Evolutionary conservation across 1,139 yeast species (phyloP).

Genomic region (Taphrina deformans): DNA sequence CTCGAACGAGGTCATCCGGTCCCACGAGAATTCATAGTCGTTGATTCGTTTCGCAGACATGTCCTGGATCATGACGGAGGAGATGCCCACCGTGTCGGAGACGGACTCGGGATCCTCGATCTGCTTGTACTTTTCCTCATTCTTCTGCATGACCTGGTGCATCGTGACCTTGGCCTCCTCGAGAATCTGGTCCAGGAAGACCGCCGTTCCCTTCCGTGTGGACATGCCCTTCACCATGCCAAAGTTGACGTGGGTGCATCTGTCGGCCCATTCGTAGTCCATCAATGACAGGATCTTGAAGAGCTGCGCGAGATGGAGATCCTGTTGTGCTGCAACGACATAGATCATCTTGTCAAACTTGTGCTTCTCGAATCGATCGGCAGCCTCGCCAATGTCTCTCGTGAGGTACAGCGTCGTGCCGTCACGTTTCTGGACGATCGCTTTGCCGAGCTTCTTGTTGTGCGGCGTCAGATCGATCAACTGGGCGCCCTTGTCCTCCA

Average conservation of each 20-base stretch:
- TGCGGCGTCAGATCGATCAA: slow-evolving; percentile 81
- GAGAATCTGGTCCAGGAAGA: slow-evolving; percentile 87
- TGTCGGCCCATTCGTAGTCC: slow-evolving; percentile 86
- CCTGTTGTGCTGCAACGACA: slow-evolving; percentile 95
- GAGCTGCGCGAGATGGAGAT: slow-evolving; percentile 88
- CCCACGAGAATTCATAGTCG: slow-evolving; percentile 97
- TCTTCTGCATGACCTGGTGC: slow-evolving; percentile 97
- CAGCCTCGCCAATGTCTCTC: slow-evolving; percentile 97
- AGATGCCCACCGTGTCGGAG: slow-evolving; percentile 93
- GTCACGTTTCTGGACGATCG: slow-evolving; percentile 89
- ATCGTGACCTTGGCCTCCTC: slow-evolving; percentile 92
- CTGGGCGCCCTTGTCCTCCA: slow-evolving; percentile 88
- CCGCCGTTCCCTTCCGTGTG: slow-evolving; percentile 97
- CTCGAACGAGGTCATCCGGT: slow-evolving; percentile 95
- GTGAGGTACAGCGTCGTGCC: slow-evolving; percentile 94
- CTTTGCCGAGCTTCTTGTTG: slow-evolving; percentile 92
- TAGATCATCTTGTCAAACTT: slow-evolving; percentile 94
- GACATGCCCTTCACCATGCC: slow-evolving; percentile 99
- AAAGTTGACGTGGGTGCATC: slow-evolving; percentile 79
- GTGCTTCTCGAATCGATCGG: slow-evolving; percentile 78
- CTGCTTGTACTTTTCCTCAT: slow-evolving; percentile 86
- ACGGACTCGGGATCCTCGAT: slow-evolving; percentile 92
- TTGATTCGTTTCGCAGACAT: slow-evolving; percentile 97
- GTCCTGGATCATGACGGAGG: slow-evolving; percentile 98
- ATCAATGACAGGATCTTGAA: slow-evolving; percentile 91